A percentile compares a stretch with the other conserved stretches of the same genome.
Conservation (phyloP, 2,329 filamentous ascomycete species). For the Colletotrichum somersetense region DNA sequence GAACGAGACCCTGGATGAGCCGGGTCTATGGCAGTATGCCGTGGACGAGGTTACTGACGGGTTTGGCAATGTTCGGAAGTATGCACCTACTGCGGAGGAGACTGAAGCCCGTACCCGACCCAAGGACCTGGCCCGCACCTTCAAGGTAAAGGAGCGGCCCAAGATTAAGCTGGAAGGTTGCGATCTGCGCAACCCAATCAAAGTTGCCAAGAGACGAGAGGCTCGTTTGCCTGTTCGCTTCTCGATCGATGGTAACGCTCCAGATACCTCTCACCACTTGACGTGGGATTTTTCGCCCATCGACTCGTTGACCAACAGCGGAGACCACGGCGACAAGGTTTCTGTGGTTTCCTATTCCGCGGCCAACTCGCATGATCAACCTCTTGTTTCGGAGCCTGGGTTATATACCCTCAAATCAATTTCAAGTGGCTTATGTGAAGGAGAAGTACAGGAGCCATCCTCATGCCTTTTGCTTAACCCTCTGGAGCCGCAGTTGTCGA, state of each 20-base stretch:
- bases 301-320: slow-evolving; percentile 74
- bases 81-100: slow-evolving; percentile 76
- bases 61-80: slow-evolving; percentile 87
- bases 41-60: slow-evolving; percentile 94
- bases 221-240: slow-evolving; percentile 79
- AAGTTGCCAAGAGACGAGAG: slow-evolving; percentile 81
- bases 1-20: slow-evolving; percentile 86
- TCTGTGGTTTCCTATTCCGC: slow-evolving; percentile 70
- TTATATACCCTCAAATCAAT: slow-evolving; percentile 88
- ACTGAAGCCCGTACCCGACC: slow-evolving; percentile 71
- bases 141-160: slow-evolving; percentile 89
- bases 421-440: slow-evolving; percentile 83
- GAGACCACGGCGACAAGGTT: slow-evolving; percentile 74
- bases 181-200: slow-evolving; percentile 83
- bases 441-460: slow-evolving; percentile 91
- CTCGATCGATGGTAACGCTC: slow-evolving; percentile 69
- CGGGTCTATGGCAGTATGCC: slow-evolving; percentile 89
- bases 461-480: slow-evolving; percentile 95
- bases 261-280: slow-evolving; percentile 77
- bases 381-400: slow-evolving; percentile 80
- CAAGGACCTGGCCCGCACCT: slow-evolving; percentile 78
- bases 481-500: slow-evolving; percentile 81
- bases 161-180: slow-evolving; percentile 79
- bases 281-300: slow-evolving; percentile 87
- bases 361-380: slow-evolving; percentile 72